Evolutionary conservation across 192 early-diverging fungal genomes (phyloP), one percentile per base, ranked within the genome.

Genomic region (Coemansia sp.): DNA sequence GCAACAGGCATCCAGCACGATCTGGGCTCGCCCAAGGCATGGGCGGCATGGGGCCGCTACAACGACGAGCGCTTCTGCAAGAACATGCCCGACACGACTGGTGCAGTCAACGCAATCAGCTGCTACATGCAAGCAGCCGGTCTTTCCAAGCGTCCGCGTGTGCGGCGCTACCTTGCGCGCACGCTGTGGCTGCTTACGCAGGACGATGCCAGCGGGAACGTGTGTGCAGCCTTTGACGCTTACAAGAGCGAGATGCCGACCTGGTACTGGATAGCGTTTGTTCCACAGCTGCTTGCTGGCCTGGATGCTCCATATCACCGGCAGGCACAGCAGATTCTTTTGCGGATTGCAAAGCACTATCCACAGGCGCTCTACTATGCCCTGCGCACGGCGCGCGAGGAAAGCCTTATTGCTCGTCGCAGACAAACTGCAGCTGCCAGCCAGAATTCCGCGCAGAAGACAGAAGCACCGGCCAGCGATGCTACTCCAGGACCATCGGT

Each of bases 231-330:
- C 5, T 95, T 94, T 71, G 93, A 96, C 55, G 86, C 86, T 2
- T 97, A 92, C 86, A 97, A 96, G 67, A 89, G 90, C 20, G 98
- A 98, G 38, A 86, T 90, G 62, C 93, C 94, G 14, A 86, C 92
- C 12, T 98, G 95, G 97, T 95, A 97, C 84, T 99, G 98, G 98
- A 95, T 96, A 62, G 95, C 93, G 0, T 97, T 98, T 68, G 96
- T 99, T 57, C 97, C 98, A 5, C 96, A 99, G 75, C 85, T 99
- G 13, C 83, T 99, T 37, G 74, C 88, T 2, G 88, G 90, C 0
- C 84, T 99, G 17, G 97, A 98, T 71, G 90, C 93, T 32, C 65
- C 62, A 44, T 83, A 85, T 43, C 71, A 70, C 19, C 86, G 86
- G 48, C 90, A 91, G 83, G 90, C 93, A 2, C 87, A 89, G 59